phyloP scores from a whole-genome alignment of 2,329 filamentous ascomycete species.

The Chrysoporthe cubensis region DNA sequence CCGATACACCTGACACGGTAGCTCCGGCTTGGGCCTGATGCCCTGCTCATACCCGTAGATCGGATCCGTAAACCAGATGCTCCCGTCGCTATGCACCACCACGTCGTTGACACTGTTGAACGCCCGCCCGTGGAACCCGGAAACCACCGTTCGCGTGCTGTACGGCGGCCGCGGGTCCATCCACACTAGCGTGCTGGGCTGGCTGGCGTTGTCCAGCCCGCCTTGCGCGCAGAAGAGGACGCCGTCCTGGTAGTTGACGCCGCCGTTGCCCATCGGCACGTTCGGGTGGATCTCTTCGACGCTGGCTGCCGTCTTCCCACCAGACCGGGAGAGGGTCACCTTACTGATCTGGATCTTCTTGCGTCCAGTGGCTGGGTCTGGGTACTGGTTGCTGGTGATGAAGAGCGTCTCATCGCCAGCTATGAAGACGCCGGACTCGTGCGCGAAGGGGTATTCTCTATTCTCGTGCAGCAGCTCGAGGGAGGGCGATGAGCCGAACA shows the following conservation, averaged over 20 bases:
- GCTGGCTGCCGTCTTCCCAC: conserved; percentile 14
- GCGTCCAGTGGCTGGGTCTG: conserved; percentile 30
- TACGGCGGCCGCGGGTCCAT: conserved; percentile 42
- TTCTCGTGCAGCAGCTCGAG: conserved; percentile 45
- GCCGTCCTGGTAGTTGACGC: conserved; percentile 49
- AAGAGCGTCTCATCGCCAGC: conserved; percentile 28
- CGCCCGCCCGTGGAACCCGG: conserved; percentile 46
- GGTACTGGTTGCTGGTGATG: conserved; percentile 41
- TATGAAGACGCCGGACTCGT: conserved; percentile 44
- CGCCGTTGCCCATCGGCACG: conserved; percentile 53
- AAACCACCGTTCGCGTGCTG: conserved; percentile 37
- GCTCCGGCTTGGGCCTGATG: conserved; percentile 46
- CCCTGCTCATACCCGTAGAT: conserved; percentile 53
- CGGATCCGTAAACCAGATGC: conserved; percentile 56
- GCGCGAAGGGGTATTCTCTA: conserved; percentile 49
- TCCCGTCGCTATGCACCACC: conserved; percentile 45
- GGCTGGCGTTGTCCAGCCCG: conserved; percentile 23
- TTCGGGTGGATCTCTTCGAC: conserved; percentile 40
- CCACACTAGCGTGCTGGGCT: conserved; percentile 37
- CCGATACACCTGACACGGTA: conserved; percentile 54
- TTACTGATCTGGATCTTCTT: conserved; percentile 38
- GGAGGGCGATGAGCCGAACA: conserved; percentile 42
- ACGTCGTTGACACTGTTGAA: conserved; percentile 58
- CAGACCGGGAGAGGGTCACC: conserved; percentile 30
- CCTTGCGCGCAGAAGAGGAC: conserved; percentile 50